Evolutionary conservation across 1,284 basidiomycete species (phyloP).

Genomic region (Veloboletus limbatus): DNA sequence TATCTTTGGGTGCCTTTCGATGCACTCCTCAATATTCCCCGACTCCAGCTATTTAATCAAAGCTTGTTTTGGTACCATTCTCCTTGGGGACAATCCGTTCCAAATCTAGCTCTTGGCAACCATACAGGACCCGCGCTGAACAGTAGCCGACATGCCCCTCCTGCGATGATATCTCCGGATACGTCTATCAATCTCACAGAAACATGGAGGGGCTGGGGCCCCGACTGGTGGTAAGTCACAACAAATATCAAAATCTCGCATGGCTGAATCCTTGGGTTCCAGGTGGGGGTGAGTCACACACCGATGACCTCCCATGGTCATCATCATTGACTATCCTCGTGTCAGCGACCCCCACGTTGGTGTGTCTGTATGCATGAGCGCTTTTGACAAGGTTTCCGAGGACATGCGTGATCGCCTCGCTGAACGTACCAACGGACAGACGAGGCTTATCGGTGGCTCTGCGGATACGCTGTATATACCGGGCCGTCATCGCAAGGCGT

Average conservation of each 20-base stretch:
- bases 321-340: not conserved
- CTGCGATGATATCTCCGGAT: constrained; percentile 41
- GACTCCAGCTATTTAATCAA: constrained; percentile 45
- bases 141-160: constrained; percentile 34
- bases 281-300: constrained; percentile 41
- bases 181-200: constrained; percentile 36
- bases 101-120: constrained; percentile 36
- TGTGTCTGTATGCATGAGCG: constrained; percentile 41
- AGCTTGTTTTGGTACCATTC: constrained; percentile 48
- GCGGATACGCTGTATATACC: constrained; percentile 51
- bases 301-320: not conserved
- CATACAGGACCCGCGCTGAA: constrained; percentile 16
- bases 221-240: constrained; percentile 42
- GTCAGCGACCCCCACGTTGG: constrained; percentile 45
- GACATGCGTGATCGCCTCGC: constrained; percentile 39
- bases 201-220: constrained; percentile 40
- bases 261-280: constrained; percentile 6
- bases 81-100: constrained; percentile 43
- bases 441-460: constrained; percentile 46
- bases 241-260: not conserved
- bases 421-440: constrained; percentile 31
- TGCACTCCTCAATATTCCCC: constrained; percentile 48
- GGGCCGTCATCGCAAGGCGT: constrained; percentile 36
- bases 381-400: constrained; percentile 37
- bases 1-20: constrained; percentile 54